Conservation (phyloP, 495 filamentous ascomycete species). For the Melanomma pulvis-pyrius region DNA sequence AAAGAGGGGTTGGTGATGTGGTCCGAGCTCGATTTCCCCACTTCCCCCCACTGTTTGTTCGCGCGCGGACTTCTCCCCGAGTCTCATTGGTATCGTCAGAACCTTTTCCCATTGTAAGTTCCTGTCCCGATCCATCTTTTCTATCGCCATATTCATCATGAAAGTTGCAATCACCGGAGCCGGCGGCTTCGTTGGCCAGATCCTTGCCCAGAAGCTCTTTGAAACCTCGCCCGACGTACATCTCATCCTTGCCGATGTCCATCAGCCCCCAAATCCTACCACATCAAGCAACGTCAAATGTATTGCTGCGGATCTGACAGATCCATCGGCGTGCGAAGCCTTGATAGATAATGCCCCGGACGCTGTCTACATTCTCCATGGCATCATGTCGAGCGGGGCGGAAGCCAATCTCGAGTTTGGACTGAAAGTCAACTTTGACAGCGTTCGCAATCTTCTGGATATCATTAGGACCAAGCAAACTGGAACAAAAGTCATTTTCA, state of each 20-base stretch:
- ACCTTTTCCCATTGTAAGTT: background rate
- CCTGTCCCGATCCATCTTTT: background rate
- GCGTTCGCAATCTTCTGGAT: slow-evolving; percentile 34
- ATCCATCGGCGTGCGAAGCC: slow-evolving; percentile 14
- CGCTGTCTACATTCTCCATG: slow-evolving; percentile 38
- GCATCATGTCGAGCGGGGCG: slow-evolving; percentile 36
- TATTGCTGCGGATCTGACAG: slow-evolving; percentile 32
- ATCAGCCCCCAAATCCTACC: slow-evolving; percentile 27
- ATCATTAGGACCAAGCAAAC: slow-evolving; percentile 20
- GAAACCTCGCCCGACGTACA: slow-evolving; percentile 10
- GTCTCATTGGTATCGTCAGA: background rate
- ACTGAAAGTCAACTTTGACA: slow-evolving; percentile 39
- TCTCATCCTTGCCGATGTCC: slow-evolving; percentile 35
- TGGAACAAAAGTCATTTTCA: slow-evolving; percentile 38
- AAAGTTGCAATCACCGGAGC: slow-evolving; percentile 37
- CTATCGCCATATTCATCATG: slow-evolving; percentile 2
- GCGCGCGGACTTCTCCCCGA: slow-evolving; percentile 4
- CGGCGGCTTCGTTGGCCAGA: slow-evolving; percentile 38
- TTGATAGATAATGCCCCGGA: slow-evolving; percentile 21
- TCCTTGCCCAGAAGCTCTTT: slow-evolving; percentile 29
- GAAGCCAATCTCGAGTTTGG: slow-evolving; percentile 38
- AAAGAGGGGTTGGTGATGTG: background rate
- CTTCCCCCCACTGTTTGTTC: background rate
- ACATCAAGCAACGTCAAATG: slow-evolving; percentile 27
- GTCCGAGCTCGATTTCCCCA: background rate